phyloP scores from a whole-genome alignment of 139 green algal species.

The Tetraselmis chui region DNA sequence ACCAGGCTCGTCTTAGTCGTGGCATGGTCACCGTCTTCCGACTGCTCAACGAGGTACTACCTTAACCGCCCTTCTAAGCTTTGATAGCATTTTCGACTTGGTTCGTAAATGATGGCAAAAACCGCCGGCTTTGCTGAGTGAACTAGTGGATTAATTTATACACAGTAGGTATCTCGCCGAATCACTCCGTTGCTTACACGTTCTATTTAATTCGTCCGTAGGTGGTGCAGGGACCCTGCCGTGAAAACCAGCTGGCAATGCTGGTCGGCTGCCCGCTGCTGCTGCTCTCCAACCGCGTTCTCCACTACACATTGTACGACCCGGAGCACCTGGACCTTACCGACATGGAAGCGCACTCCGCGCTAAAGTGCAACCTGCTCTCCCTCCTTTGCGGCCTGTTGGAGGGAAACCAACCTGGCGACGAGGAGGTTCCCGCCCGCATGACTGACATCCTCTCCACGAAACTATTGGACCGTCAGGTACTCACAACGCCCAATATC shows the following conservation, averaged over 20 bases:
- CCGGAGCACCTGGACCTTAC: background rate
- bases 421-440: slow-evolving; percentile 5
- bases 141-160: too few relatives aligned
- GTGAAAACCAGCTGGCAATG: slow-evolving; percentile 18
- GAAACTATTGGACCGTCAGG: slow-evolving; percentile 18
- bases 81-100: too few relatives aligned
- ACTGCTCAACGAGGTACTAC: slow-evolving; percentile 30
- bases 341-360: background rate
- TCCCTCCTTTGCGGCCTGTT: slow-evolving; percentile 14
- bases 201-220: too few relatives aligned
- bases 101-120: too few relatives aligned
- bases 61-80: too few relatives aligned
- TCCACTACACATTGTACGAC: slow-evolving; percentile 21
- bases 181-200: too few relatives aligned
- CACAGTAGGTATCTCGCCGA: too few relatives aligned
- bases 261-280: slow-evolving; percentile 15
- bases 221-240: slow-evolving; percentile 30
- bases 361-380: slow-evolving; percentile 11
- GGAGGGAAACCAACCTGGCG: slow-evolving; percentile 3
- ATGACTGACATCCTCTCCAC: slow-evolving; percentile 24
- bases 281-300: slow-evolving; percentile 24
- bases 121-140: too few relatives aligned
- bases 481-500: too few relatives aligned
- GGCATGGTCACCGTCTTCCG: slow-evolving; percentile 18
- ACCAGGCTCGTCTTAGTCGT: background rate